Evolutionary conservation across 179 eudicot species (phyloP).

Genomic region (Beta corolliflora): DNA sequence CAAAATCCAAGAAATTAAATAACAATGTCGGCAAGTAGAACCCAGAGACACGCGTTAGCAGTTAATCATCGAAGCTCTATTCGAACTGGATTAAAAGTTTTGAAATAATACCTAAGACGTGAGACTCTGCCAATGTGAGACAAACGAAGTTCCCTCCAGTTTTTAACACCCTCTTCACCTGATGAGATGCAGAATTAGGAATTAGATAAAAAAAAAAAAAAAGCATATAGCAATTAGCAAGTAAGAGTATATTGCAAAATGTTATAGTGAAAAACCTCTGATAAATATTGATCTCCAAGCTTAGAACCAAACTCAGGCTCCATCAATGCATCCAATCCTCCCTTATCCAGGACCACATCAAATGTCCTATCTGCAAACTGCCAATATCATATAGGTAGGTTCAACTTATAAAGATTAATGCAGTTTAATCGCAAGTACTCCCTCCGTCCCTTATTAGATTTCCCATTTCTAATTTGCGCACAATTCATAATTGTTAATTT

Average conservation of each 20-base stretch:
- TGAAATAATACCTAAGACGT: slow-evolving; percentile 75
- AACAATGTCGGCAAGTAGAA: slow-evolving; percentile 8
- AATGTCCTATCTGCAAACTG: slow-evolving; percentile 74
- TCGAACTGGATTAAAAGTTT: slow-evolving; percentile 8
- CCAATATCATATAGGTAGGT: not conserved
- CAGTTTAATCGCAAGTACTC: too few species aligned
- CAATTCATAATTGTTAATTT: too few species aligned
- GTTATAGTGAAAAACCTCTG: slow-evolving; percentile 64
- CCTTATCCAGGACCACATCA: slow-evolving; percentile 81
- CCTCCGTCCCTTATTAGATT: too few species aligned
- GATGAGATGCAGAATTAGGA: slow-evolving; percentile 26
- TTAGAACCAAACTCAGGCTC: slow-evolving; percentile 83
- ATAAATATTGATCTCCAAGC: slow-evolving; percentile 75
- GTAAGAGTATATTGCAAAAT: slow-evolving; percentile 20
- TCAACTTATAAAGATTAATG: too few species aligned
- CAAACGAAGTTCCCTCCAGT: slow-evolving; percentile 78
- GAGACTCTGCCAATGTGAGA: slow-evolving; percentile 90
- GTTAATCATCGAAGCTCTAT: not conserved
- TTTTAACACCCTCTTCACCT: slow-evolving; percentile 89
- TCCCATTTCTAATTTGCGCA: too few species aligned
- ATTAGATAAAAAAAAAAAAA: too few species aligned
- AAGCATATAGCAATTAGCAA: slow-evolving; percentile 28
- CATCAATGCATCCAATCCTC: slow-evolving; percentile 98
- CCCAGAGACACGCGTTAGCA: not conserved
- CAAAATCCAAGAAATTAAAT: not conserved